A percentile compares a stretch with the other conserved stretches of the same genome.
These are phyloP conservation scores for Calonectria hawksworthii DNA, from an alignment of 2,329 filamentous ascomycete genomes.

Conservation along the genomic window DNA sequence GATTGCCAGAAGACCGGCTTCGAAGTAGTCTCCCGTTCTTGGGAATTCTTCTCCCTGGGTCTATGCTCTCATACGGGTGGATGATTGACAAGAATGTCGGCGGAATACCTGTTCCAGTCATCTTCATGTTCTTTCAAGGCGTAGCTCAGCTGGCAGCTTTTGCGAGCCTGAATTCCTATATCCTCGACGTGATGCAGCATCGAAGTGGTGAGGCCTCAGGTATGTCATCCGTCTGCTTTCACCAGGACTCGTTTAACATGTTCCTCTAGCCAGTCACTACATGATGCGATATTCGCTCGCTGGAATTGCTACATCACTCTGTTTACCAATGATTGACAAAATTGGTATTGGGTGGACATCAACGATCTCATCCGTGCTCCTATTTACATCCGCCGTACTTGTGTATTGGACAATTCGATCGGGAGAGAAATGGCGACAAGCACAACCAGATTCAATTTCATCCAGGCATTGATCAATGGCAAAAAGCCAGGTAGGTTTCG, in stretches of 20 bases:
- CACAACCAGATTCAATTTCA: neutral
- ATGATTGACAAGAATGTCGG: constrained; percentile 54
- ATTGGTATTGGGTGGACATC: neutral
- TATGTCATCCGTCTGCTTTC: neutral
- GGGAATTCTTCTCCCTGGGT: constrained; percentile 71
- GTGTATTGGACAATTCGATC: neutral
- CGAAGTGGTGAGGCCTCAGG: constrained; percentile 1
- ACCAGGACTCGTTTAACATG: neutral
- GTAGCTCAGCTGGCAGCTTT: constrained; percentile 79
- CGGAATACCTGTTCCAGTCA: constrained; percentile 67
- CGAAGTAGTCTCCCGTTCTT: constrained; percentile 72
- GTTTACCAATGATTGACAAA: neutral
- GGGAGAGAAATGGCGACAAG: neutral
- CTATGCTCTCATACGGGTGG: constrained; percentile 80
- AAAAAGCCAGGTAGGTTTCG: neutral
- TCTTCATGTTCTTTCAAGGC: constrained; percentile 78
- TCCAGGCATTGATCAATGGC: neutral
- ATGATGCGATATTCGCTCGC: neutral
- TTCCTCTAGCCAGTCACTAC: neutral
- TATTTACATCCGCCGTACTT: neutral
- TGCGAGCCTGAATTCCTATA: constrained; percentile 72
- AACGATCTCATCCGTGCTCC: neutral
- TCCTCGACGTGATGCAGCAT: constrained; percentile 47
- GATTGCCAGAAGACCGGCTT: constrained; percentile 79
- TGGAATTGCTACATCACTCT: neutral